Conservation (phyloP, 306 rosid genomes). For the Prunus padus region DNA sequence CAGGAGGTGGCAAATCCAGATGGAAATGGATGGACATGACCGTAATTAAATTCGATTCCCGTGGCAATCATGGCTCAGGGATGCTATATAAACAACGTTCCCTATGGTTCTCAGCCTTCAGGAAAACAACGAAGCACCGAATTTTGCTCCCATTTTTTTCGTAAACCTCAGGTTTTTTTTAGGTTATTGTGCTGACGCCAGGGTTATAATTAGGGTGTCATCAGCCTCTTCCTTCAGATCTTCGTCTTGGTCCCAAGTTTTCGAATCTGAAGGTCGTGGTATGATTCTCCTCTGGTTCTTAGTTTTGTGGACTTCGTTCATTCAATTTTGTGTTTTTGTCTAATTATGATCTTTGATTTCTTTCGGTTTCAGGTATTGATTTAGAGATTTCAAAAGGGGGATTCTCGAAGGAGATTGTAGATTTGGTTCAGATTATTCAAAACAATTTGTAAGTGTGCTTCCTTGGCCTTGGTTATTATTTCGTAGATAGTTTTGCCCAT, state of each 20-base stretch:
- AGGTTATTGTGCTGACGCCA: neutral
- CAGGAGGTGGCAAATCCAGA: neutral
- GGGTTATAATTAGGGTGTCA: constrained; percentile 10
- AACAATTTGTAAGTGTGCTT: constrained; percentile 8
- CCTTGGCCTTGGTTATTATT: neutral
- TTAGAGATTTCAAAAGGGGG: neutral
- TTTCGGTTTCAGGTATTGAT: constrained; percentile 8
- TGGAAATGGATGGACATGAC: neutral
- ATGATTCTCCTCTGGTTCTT: neutral
- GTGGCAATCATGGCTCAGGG: neutral
- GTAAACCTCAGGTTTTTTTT: neutral
- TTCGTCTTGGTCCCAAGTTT: neutral
- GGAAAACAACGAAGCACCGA: neutral
- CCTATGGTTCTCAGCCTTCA: neutral
- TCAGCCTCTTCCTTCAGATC: neutral
- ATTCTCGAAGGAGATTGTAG: neutral
- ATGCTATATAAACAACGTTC: neutral
- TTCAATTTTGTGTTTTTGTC: neutral
- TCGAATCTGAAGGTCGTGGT: neutral
- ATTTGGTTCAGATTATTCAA: neutral
- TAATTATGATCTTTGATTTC: neutral
- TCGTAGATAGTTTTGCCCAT: neutral
- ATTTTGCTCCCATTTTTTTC: neutral
- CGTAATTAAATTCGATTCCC: neutral
- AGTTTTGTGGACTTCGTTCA: neutral